Base-by-base conservation (phyloP, 768 basidiomycete species). In the Xerocomellus dryophilus region DNA sequence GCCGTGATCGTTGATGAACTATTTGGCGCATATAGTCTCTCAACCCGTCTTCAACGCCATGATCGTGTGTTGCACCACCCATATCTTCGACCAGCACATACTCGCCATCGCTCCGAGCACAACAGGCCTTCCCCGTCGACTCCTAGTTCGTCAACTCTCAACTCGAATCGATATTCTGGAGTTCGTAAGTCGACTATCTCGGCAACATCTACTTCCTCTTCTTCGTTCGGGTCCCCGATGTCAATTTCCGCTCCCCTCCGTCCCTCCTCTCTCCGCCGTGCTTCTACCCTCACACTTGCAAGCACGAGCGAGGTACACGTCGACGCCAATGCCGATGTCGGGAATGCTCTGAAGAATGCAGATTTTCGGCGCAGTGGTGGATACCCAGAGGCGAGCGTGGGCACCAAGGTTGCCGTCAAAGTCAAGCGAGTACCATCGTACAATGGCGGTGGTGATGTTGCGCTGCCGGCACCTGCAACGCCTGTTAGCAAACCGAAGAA, bases 11-110 rank as follows among this genome's bases (percentile, higher is more conserved):
- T 36, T 56, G 57, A 66, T 43, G 31, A 51, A 40, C 43, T 38
- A 18, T 44, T 49, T 12, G 48, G 46, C 51, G 59, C 61, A 60
- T 64, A 51, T 65, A 89, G 86, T 43, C 78, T 88, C 58, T 84
- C 86, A 27, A 79, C 75, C 62, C 82, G 85, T 51, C 78, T 89
- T 43, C 86, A 88, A 65, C 81, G 77, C 60, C 76, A 81, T 47
- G 86, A 84, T 55, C 81, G 78, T 58, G 70, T 74, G 43, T 76
- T 84, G 61, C 84, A 81, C 65, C 84, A 85, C 62, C 83, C 84
- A 3, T 86, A 88, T 70, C 77, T 66, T 27, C 76, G 72, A 40
- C 65, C 72, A 1, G 58, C 78, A 2, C 64, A 69, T 15, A 27
- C 53, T 44, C 61, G 57, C n/a, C 56, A 51, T 41, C 67, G 57